These are phyloP conservation scores for Lagerstroemia speciosa DNA, from an alignment of 345 rosid species.

Conservation along the genomic window DNA sequence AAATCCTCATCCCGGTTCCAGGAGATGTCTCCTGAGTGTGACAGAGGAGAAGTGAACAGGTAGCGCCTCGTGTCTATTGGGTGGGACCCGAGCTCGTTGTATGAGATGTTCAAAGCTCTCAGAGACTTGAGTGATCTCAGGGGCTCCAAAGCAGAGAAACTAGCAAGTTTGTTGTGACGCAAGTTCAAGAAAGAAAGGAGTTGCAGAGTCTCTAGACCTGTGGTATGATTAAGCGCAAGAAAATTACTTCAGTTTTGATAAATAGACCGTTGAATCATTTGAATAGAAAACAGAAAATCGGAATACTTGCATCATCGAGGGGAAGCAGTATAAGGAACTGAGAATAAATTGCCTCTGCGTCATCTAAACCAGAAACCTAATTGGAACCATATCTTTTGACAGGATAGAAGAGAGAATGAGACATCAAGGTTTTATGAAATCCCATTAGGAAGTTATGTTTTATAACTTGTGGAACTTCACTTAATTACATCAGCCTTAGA, in stretches of 20 bases:
- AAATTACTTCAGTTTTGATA: background rate
- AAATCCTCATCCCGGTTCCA: slow-evolving; percentile 28
- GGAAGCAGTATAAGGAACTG: too few relatives aligned
- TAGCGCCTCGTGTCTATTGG: slow-evolving; percentile 72
- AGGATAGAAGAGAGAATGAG: too few relatives aligned
- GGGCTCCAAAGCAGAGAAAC: slow-evolving; percentile 66
- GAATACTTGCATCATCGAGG: too few relatives aligned
- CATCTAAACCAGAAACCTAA: too few relatives aligned
- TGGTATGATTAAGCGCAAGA: background rate
- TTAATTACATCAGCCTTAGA: too few relatives aligned
- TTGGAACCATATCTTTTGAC: too few relatives aligned
- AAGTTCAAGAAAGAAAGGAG: slow-evolving; percentile 60
- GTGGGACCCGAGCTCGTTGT: slow-evolving; percentile 82
- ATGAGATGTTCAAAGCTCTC: slow-evolving; percentile 63
- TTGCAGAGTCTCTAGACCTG: slow-evolving; percentile 63
- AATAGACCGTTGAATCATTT: too few relatives aligned
- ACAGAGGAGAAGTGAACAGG: slow-evolving; percentile 63
- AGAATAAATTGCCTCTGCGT: too few relatives aligned
- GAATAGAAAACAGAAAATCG: too few relatives aligned
- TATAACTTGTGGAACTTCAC: too few relatives aligned
- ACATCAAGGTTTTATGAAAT: too few relatives aligned
- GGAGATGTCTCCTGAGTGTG: slow-evolving; percentile 42
- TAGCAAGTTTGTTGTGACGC: slow-evolving; percentile 59
- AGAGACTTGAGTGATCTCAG: slow-evolving; percentile 53
- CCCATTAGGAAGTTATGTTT: too few relatives aligned